Base-by-base conservation (phyloP, 139 green algal species). In the Chara braunii region DNA sequence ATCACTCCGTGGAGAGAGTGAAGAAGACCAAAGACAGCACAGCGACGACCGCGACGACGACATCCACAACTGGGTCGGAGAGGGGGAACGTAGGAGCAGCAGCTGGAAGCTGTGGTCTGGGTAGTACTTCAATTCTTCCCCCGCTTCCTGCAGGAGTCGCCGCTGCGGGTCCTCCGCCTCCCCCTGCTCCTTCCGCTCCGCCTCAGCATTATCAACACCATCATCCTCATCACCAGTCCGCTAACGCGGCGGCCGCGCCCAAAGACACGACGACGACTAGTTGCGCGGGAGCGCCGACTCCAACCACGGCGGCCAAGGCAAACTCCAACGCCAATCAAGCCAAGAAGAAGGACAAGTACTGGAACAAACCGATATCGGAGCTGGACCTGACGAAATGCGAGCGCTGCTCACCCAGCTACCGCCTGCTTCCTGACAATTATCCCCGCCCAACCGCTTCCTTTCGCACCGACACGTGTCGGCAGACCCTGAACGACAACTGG, bases 311-410 rank as follows among this genome's bases (percentile, higher is more conserved):
- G 12, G 51, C 22, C 23, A 54, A 54, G 45, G 30, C 45, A 54
- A 6, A 28, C 45, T 14, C 53, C 53, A 63, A 6, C 32, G 14
- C 23, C 23, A 4, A 22, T 32, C 37, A 23, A 59, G 36, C 22
- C 6, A 24, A 5, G 29, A 55, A 14, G 29, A 72, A 73, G 59
- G 66, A 75, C 24, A 94, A 92, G 75, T 94, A 88, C 70, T 70
- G 92, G 28, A 88, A 80, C 24, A 83, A 88, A 80, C 88, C 92
- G 7, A 88, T 97, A 56, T 88, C 77, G 9, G 92, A 98, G 77
- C 83, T 97, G 43, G 92, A 94, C 37, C 79, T 92, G 42, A 78
- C 66, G 6, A 65, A 40, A 30, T 88, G 80, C 58, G 81, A 89
- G 61, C 79, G 85, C 9, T 86, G 82, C 59, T 89, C 83, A 0